Conservation (phyloP, 441 rosid genomes). For the Mallotus repandus region DNA sequence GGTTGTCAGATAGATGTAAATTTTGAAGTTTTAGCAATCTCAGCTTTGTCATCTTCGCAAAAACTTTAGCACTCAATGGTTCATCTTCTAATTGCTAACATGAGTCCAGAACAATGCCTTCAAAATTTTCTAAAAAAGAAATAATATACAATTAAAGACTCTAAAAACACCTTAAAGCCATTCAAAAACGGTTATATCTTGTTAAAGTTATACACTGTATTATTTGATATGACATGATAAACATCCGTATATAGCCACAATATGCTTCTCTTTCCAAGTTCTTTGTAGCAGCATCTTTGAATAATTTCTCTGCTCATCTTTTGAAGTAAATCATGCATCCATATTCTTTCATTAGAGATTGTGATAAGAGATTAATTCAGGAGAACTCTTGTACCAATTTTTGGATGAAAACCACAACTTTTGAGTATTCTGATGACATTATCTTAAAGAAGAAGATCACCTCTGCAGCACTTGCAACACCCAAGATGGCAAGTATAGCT, state of each 20-base stretch:
- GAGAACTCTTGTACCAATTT: too few species aligned
- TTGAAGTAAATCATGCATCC: conserved; percentile 30
- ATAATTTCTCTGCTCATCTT: conserved; percentile 53
- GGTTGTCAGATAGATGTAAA: conserved; percentile 3
- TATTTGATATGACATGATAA: conserved; percentile 9
- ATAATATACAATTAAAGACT: neutral
- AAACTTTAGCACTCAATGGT: conserved; percentile 10
- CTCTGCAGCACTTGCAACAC: too few species aligned
- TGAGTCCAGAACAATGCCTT: conserved; percentile 23
- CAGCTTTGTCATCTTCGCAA: conserved; percentile 27
- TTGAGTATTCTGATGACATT: too few species aligned
- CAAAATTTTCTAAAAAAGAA: conserved; percentile 13
- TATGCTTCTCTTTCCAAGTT: conserved; percentile 43
- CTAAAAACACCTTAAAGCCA: neutral
- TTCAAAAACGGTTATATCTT: neutral
- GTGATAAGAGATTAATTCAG: too few species aligned
- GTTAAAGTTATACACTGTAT: conserved; percentile 15
- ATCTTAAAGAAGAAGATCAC: too few species aligned
- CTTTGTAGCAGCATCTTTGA: conserved; percentile 25
- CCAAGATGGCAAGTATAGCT: too few species aligned
- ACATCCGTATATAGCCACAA: conserved; percentile 35
- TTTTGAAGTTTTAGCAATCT: conserved; percentile 27
- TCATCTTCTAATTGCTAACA: neutral
- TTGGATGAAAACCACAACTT: too few species aligned
- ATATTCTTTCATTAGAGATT: neutral